A percentile compares a stretch with the other conserved stretches of the same genome.
Conservation (phyloP, 805 yeast genomes). For the Metschnikowia noctiluminum region DNA sequence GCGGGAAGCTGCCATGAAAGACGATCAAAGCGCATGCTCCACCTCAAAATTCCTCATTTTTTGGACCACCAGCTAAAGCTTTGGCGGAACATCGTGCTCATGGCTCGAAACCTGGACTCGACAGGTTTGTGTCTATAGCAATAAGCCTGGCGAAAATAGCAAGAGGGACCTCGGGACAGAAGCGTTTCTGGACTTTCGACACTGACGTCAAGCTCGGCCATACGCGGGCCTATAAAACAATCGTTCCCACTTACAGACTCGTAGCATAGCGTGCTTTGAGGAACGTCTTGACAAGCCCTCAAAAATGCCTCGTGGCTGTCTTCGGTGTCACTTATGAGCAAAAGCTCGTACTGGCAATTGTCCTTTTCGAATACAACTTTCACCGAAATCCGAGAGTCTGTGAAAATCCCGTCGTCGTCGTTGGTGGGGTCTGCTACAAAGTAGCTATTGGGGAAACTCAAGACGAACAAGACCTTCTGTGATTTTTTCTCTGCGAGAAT, state of each 20-base stretch:
- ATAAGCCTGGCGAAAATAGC: slow-evolving; percentile 9
- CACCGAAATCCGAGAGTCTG: background rate
- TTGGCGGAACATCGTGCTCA: slow-evolving; percentile 1
- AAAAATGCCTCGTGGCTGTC: slow-evolving; percentile 2
- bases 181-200: background rate
- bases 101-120: background rate
- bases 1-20: background rate
- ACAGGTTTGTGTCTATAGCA: background rate
- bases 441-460: slow-evolving; percentile 7
- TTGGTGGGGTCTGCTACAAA: background rate
- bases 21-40: background rate
- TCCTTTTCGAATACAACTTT: slow-evolving; percentile 8
- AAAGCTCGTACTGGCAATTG: slow-evolving; percentile 11
- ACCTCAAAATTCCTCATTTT: background rate
- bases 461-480: slow-evolving; percentile 4
- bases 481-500: slow-evolving; percentile 2
- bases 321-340: slow-evolving; percentile 1
- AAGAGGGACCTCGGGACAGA: background rate
- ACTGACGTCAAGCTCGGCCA: slow-evolving; percentile 9
- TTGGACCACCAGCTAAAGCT: slow-evolving; percentile 2
- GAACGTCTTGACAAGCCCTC: slow-evolving; percentile 4
- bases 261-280: background rate
- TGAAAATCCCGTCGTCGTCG: slow-evolving; percentile 7
- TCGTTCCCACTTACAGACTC: slow-evolving; percentile 3
- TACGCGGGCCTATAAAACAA: slow-evolving; percentile 4